phyloP scores from a whole-genome alignment of 2,329 filamentous ascomycete genomes.

The Zarea fungicola region DNA sequence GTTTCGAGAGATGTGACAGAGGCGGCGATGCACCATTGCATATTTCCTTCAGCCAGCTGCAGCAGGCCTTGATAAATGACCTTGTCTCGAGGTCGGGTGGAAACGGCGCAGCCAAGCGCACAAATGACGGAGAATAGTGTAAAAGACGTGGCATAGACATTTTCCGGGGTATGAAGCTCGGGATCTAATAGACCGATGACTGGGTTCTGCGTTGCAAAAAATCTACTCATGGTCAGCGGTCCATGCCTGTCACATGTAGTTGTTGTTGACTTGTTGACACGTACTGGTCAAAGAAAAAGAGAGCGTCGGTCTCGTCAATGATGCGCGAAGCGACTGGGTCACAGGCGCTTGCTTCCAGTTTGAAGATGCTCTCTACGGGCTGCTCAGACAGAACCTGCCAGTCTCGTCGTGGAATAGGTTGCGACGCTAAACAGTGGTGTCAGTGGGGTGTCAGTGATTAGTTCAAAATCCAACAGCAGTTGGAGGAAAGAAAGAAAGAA shows the following conservation, averaged over 20 bases:
- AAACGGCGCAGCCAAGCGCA: constrained; percentile 22
- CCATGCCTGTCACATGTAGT: not conserved
- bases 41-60: constrained; percentile 20
- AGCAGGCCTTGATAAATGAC: constrained; percentile 19
- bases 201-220: constrained; percentile 21
- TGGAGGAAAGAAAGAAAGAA: no score
- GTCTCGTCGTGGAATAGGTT: no score
- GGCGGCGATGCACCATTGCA: constrained; percentile 23
- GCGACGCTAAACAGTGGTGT: no score
- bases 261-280: constrained; percentile 20
- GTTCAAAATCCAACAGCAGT: no score
- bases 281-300: no score
- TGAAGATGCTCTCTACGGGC: no score
- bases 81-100: constrained; percentile 19
- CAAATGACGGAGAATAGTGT: constrained; percentile 22
- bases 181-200: constrained; percentile 21
- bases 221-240: constrained; percentile 12
- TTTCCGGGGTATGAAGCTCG: constrained; percentile 20
- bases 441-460: no score
- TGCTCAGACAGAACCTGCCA: no score
- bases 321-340: no score
- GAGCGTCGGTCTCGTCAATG: no score
- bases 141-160: constrained; percentile 21
- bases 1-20: constrained; percentile 22
- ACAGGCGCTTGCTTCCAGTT: no score